Percentiles rank a stretch among this genome's conserved stretches.
Evolutionary conservation across 2,329 filamentous ascomycete species (phyloP).

Genomic region (Monosporascus sp.): DNA sequence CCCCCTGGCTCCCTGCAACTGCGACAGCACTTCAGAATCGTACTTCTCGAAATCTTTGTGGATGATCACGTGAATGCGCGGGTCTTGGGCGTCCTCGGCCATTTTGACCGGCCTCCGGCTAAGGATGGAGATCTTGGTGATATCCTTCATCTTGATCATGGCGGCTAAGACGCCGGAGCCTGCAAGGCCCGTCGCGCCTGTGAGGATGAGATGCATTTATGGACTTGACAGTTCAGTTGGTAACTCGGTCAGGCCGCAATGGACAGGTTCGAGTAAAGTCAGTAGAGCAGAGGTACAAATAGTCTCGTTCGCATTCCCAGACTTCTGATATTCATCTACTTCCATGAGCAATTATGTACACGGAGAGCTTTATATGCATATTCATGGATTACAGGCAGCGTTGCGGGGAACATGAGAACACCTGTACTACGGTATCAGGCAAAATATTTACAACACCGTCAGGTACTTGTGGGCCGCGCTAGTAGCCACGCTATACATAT

Average conservation of each 20-base stretch:
- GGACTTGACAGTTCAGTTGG: neutral
- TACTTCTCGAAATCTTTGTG: constrained; percentile 65
- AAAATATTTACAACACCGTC: too few species aligned
- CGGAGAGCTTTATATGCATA: too few species aligned
- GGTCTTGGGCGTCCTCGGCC: constrained; percentile 52
- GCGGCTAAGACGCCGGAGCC: constrained; percentile 57
- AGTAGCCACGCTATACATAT: too few species aligned
- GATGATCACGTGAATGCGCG: constrained; percentile 60
- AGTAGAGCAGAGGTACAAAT: too few species aligned
- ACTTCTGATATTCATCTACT: too few species aligned
- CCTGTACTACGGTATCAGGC: too few species aligned
- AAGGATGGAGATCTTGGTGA: constrained; percentile 61
- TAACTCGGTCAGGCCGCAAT: neutral
- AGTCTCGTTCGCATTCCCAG: too few species aligned
- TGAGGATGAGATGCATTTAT: constrained; percentile 60
- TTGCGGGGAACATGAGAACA: too few species aligned
- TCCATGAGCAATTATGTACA: too few species aligned
- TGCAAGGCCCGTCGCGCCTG: constrained; percentile 63
- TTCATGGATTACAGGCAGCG: too few species aligned
- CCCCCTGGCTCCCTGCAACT: constrained; percentile 60
- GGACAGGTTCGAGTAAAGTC: too few species aligned
- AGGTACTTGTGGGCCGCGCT: too few species aligned
- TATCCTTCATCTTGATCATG: constrained; percentile 50
- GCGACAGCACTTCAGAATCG: constrained; percentile 47
- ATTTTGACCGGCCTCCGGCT: constrained; percentile 60